These are phyloP conservation scores for Solanum ossicruentum DNA, from an alignment of 257 asterid species.

Conservation along the genomic window DNA sequence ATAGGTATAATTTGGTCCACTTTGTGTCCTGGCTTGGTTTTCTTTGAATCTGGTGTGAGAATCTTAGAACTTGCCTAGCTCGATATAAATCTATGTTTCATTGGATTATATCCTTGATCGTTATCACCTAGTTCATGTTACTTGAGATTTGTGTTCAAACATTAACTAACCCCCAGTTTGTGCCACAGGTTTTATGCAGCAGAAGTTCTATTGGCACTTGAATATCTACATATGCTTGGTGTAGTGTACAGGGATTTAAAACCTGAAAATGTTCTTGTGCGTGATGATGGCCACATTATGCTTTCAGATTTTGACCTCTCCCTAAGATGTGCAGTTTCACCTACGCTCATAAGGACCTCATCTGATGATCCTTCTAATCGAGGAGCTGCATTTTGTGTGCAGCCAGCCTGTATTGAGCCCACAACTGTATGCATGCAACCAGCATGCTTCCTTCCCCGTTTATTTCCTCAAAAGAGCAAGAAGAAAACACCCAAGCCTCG, in stretches of 20 bases:
- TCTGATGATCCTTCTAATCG: slow-evolving; percentile 31
- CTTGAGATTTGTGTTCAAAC: background rate
- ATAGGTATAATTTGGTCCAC: background rate
- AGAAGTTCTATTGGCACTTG: slow-evolving; percentile 70
- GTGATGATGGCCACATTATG: slow-evolving; percentile 86
- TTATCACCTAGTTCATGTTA: background rate
- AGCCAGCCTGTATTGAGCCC: slow-evolving; percentile 73
- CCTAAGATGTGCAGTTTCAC: slow-evolving; percentile 63
- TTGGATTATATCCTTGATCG: background rate
- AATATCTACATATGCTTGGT: slow-evolving; percentile 87
- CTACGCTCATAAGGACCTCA: slow-evolving; percentile 47
- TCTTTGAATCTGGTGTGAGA: background rate
- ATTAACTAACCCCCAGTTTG: background rate
- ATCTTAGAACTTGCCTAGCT: background rate
- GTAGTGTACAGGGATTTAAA: slow-evolving; percentile 70
- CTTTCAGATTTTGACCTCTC: slow-evolving; percentile 83
- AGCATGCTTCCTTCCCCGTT: slow-evolving; percentile 57
- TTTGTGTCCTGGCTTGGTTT: background rate
- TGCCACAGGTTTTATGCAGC: slow-evolving; percentile 68
- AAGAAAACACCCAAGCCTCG: slow-evolving; percentile 34
- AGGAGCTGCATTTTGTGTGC: slow-evolving; percentile 60
- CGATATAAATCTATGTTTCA: background rate
- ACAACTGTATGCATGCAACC: slow-evolving; percentile 62
- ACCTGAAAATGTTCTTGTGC: slow-evolving; percentile 73
- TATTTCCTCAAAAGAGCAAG: slow-evolving; percentile 54